Conservation (phyloP, 2,329 filamentous ascomycete genomes). For the Fusarium agapanthi region DNA sequence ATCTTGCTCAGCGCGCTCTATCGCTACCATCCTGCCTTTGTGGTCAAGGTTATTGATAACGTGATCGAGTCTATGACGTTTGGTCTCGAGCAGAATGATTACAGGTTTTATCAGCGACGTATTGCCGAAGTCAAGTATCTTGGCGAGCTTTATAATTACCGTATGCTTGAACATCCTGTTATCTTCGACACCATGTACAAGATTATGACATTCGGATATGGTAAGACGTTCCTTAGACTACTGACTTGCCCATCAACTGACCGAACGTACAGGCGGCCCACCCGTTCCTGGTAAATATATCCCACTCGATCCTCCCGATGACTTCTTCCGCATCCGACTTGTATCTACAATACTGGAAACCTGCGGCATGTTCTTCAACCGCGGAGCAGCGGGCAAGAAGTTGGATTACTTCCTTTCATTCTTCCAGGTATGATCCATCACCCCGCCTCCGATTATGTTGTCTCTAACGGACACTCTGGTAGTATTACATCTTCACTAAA, state of each 20-base stretch:
- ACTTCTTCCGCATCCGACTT: conserved; percentile 94
- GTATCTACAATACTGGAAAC: conserved; percentile 91
- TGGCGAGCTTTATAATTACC: conserved; percentile 96
- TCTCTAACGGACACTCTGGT: conserved; percentile 20
- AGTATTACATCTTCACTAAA: conserved; percentile 95
- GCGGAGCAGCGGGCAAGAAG: conserved; percentile 93
- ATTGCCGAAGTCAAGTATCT: conserved; percentile 97
- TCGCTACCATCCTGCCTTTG: conserved; percentile 90
- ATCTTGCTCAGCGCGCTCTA: conserved; percentile 89
- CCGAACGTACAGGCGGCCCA: conserved; percentile 67
- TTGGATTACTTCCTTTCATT: conserved; percentile 97
- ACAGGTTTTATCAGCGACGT: conserved; percentile 94
- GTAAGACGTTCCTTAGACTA: conserved; percentile 48
- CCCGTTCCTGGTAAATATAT: conserved; percentile 82
- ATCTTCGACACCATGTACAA: conserved; percentile 97
- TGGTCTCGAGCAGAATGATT: conserved; percentile 94
- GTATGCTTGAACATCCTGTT: conserved; percentile 93
- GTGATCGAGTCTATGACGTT: conserved; percentile 87
- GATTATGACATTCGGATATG: conserved; percentile 91
- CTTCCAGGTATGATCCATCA: conserved; percentile 72
- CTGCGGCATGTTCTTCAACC: conserved; percentile 95
- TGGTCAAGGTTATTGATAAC: conserved; percentile 90
- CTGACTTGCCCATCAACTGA: conserved; percentile 13
- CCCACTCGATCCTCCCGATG: conserved; percentile 85
- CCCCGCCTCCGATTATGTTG: neutral